Base-by-base conservation (phyloP, 306 rosid species). In the Acacia melanoxylon region DNA sequence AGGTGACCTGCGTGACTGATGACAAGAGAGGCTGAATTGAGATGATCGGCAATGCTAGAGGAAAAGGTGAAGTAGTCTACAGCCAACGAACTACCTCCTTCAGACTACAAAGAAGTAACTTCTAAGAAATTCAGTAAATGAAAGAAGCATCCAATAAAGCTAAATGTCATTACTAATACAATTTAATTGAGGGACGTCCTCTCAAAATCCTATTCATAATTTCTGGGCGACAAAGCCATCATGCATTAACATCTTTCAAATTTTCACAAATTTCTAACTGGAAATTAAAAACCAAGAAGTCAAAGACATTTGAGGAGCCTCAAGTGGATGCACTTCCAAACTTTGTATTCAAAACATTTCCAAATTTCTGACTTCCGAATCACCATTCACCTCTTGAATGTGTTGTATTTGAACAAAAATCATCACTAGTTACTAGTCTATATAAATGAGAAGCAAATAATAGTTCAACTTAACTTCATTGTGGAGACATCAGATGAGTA, bases 41-140 rank as follows among this genome's bases (percentile, higher is more conserved):
- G 88, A 87, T 93, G 86, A 40, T 90, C 95, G 2, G 99, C 97
- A 71, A 91, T 95, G 89, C 95, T 95, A 58, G 98, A 90, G 77
- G 98, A 93, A 83, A 95, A 95, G 63, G 93, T 90, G 86, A 91
- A 95, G 84, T 73, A 86, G 68, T 93, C 97, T 46, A 95, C 95
- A 62, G 74, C 86, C 83, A 91, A 78, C 6, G 87, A 86, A 48
- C 85, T 86, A 80, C 86, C 89, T 86, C 89, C 94, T 74, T 82
- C 93, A 78, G 86, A 86, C 98, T 91, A 83, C 87, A 85, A 59
- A 24, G 74, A 68, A 0, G 58, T 42, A 54, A 72, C 35, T 37
- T 11, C 25, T 10, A 61, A 80, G 68, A 42, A 58, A 35, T 16
- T 70, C 81, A 2, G 35, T 22, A 51, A 31, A 83, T 58, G 9